phyloP scores from a whole-genome alignment of 2,329 filamentous ascomycete species.

The Xylaria hypoxylon region DNA sequence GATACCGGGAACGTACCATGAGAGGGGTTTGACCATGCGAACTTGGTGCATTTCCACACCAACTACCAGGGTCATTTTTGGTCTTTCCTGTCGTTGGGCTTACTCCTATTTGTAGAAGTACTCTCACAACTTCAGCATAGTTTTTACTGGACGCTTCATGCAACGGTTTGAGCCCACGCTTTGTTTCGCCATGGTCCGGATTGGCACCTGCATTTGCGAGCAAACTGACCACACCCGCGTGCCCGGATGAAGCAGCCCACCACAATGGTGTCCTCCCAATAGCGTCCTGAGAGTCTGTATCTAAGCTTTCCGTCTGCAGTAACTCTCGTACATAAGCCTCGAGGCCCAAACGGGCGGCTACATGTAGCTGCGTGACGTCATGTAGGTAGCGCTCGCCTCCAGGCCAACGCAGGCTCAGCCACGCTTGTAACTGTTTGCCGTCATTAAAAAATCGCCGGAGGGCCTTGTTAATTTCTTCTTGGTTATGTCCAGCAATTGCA shows the following conservation, averaged over 20 bases:
- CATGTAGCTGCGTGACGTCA: slow-evolving; percentile 13
- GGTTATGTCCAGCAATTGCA: slow-evolving; percentile 9
- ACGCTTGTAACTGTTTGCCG: slow-evolving; percentile 1
- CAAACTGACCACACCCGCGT: slow-evolving; percentile 17
- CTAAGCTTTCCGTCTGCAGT: slow-evolving; percentile 5
- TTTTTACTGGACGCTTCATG: slow-evolving; percentile 16
- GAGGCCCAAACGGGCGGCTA: slow-evolving; percentile 17
- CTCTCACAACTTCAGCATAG: slow-evolving; percentile 16
- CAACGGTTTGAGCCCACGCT: slow-evolving; percentile 18
- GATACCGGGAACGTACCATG: slow-evolving; percentile 21
- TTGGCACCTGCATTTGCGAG: slow-evolving; percentile 24
- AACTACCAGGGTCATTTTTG: neutral
- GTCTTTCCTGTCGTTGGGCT: slow-evolving; percentile 21
- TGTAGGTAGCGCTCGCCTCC: neutral
- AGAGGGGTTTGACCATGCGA: slow-evolving; percentile 7
- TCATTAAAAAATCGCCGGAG: slow-evolving; percentile 8
- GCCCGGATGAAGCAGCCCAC: slow-evolving; percentile 29
- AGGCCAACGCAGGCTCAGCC: neutral
- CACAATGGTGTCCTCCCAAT: slow-evolving; percentile 21
- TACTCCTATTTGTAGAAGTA: slow-evolving; percentile 18
- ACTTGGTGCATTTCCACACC: neutral
- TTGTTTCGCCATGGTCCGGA: slow-evolving; percentile 21
- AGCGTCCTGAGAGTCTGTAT: slow-evolving; percentile 8
- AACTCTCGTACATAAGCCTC: slow-evolving; percentile 18
- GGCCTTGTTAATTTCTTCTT: slow-evolving; percentile 20